These are phyloP conservation scores for Paraconiothyrium sp. DNA, from an alignment of 2,329 filamentous ascomycete genomes.

Conservation along the genomic window DNA sequence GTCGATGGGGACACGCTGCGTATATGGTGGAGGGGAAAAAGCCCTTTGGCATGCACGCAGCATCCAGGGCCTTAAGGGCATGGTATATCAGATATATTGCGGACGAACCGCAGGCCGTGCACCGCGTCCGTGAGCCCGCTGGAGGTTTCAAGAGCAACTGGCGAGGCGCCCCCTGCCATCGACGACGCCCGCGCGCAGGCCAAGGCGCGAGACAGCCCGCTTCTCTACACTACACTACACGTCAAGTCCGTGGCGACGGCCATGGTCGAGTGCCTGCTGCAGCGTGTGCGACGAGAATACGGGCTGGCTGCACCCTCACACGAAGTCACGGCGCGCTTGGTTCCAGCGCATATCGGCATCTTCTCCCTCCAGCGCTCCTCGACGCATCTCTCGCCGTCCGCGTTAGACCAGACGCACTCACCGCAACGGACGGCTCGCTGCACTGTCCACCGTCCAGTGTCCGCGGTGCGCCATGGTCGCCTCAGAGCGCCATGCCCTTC, in stretches of 20 bases:
- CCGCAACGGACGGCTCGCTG: conserved; percentile 11
- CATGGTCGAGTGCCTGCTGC: not conserved
- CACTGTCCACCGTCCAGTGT: not conserved
- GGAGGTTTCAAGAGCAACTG: conserved; percentile 37
- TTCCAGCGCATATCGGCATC: not conserved
- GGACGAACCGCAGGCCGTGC: conserved; percentile 30
- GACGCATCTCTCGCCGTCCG: not conserved
- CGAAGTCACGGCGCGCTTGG: not conserved
- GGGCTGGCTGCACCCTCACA: not conserved
- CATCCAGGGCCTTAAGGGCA: conserved; percentile 19
- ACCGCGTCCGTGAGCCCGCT: conserved; percentile 19
- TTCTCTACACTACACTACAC: not conserved
- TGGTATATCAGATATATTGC: conserved; percentile 33
- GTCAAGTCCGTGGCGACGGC: conserved; percentile 7
- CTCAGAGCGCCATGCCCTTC: not conserved
- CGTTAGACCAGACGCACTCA: conserved; percentile 1
- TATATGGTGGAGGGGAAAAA: conserved; percentile 22
- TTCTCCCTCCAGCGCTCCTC: not conserved
- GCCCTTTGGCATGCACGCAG: conserved; percentile 14
- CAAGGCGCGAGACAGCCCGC: conserved; percentile 2
- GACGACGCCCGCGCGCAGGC: not conserved
- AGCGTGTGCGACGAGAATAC: not conserved
- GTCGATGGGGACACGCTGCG: not conserved
- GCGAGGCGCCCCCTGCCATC: conserved; percentile 20
- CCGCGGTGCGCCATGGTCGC: not conserved